Base-by-base conservation (phyloP, 2,329 filamentous ascomycete species). In the Arachnomyces sp. region DNA sequence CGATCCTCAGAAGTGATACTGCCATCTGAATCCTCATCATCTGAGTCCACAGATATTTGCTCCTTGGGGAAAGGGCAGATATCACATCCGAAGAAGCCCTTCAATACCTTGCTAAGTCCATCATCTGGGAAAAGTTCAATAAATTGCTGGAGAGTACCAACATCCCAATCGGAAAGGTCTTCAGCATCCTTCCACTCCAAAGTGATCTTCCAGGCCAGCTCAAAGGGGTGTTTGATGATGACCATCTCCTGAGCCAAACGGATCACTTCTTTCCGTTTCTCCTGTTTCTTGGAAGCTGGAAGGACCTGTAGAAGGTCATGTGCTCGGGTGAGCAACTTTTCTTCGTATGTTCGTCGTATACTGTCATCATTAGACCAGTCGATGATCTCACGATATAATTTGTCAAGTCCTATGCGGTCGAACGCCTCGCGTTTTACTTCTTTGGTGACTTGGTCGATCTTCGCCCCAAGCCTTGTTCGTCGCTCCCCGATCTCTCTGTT, bases 281-380 rank as follows among this genome's bases (percentile, higher is more conserved):
- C 63, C 1, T 65, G 57, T 62, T 96, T 96, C 43, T 79, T 68
- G 3, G 81, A 78, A 1, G 71, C 45, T 2, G 81, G 76, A 12
- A 86, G 70, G 18, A 84, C 80, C 7, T 82, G 61, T 1, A 98
- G 72, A 4, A 78, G 75, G 42, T 95, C 88, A 50, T 89, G 82
- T 45, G 82, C 85, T 55, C 89, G 78, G 46, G 82, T 76, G 3
- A 98, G 65, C 11, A 95, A 71, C 64, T 90, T 96, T 60, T 96
- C 89, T 59, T 98, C 93, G 47, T 90, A 93, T 29, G 76, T 74
- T 29, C 90, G 80, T 34, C 92, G 77, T 28, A 87, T 59, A 15
- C 90, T 85, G 55, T 98, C 92, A 52, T 96, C 87, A 42, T 70
- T 77, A 7, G 82, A 82, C 92, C 92, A 98, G 57, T 94, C 81